Evolutionary conservation across 805 yeast genomes (phyloP).

Genomic region (Ogataea glucozyma): DNA sequence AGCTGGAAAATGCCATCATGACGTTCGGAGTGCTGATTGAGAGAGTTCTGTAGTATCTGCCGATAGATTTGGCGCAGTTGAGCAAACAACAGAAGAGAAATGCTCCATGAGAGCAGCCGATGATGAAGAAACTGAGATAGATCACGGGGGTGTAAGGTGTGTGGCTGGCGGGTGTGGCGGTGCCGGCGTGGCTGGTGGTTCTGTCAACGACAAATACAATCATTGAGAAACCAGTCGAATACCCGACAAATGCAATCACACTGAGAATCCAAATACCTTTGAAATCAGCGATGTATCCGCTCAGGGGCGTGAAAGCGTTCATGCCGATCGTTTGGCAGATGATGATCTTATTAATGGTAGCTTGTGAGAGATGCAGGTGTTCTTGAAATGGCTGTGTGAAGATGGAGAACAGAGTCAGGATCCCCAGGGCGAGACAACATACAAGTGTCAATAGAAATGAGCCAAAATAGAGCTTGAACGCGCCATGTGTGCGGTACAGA

Average conservation of each 20-base stretch:
- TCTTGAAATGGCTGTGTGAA: slow-evolving; percentile 70
- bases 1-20: slow-evolving; percentile 37
- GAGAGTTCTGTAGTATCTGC: slow-evolving; percentile 69
- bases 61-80: slow-evolving; percentile 75
- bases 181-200: slow-evolving; percentile 22
- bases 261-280: slow-evolving; percentile 75
- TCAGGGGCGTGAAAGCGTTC: slow-evolving; percentile 76
- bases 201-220: slow-evolving; percentile 46
- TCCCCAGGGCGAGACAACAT: slow-evolving; percentile 34
- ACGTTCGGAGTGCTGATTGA: slow-evolving; percentile 80
- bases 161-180: no score
- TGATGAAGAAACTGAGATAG: slow-evolving; percentile 53
- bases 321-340: slow-evolving; percentile 76
- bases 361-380: slow-evolving; percentile 59
- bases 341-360: slow-evolving; percentile 68
- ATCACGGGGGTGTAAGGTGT: no score
- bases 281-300: slow-evolving; percentile 81
- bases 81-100: slow-evolving; percentile 66
- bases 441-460: slow-evolving; percentile 32
- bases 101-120: slow-evolving; percentile 73
- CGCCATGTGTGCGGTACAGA: slow-evolving; percentile 2
- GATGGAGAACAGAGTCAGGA: slow-evolving; percentile 46
- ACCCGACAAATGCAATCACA: slow-evolving; percentile 58
- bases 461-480: slow-evolving; percentile 20
- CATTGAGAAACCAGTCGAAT: slow-evolving; percentile 63